Conservation (phyloP, 2,329 filamentous ascomycete species). For the Corinectria fuckeliana region DNA sequence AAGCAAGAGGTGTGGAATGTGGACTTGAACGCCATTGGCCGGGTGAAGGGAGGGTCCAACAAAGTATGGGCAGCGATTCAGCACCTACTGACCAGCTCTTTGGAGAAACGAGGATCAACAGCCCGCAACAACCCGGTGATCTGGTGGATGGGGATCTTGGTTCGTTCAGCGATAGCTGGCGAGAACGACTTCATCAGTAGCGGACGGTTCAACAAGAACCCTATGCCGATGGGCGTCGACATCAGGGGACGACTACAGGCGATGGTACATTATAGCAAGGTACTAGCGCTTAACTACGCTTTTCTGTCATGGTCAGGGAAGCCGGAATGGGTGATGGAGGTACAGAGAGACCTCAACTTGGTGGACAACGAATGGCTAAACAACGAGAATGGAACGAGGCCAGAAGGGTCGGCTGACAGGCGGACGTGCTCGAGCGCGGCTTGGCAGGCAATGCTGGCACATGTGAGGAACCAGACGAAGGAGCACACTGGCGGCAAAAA, state of each 20-base stretch:
- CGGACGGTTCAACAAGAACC: neutral
- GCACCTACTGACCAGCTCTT: neutral
- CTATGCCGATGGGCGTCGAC: neutral
- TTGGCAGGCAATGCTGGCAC: neutral
- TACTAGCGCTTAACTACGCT: neutral
- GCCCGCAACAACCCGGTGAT: neutral
- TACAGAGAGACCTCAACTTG: neutral
- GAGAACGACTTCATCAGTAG: neutral
- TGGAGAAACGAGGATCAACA: neutral
- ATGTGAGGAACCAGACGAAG: neutral
- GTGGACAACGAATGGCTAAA: constrained; percentile 1
- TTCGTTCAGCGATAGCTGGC: neutral
- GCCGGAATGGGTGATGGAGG: neutral
- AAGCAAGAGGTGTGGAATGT: neutral
- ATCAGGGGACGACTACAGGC: neutral
- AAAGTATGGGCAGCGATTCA: neutral
- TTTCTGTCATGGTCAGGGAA: neutral
- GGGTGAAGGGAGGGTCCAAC: neutral
- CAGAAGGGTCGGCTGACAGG: neutral
- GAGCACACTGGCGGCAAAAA: too few relatives aligned
- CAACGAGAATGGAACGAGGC: neutral
- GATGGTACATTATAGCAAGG: constrained; percentile 4
- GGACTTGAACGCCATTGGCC: neutral
- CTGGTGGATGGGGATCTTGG: neutral
- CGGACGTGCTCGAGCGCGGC: neutral